Base-by-base conservation (phyloP, 1,139 yeast species). In the Magnusiomyces suaveolens region DNA sequence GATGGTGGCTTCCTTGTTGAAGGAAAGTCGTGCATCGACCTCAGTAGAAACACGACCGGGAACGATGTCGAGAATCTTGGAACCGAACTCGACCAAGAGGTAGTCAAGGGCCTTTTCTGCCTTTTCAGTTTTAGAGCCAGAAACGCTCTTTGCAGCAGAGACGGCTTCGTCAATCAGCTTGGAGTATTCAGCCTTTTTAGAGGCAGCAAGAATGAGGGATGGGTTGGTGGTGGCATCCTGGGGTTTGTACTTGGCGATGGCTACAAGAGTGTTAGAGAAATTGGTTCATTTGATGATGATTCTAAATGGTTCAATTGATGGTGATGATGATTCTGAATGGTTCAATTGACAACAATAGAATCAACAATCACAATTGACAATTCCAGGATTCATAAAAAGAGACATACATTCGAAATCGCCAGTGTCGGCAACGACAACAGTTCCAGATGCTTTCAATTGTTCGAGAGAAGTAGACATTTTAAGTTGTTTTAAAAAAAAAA, bases 201-300 rank as follows among this genome's bases (percentile, higher is more conserved):
- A 71, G 60, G 98, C 98, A 62, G 97, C 97, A 68, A 94, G 80
- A 69, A 92, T 92, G 77, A 92, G 80, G 50, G 98, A 90, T 64
- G 99, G 98, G 79, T 92, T 92, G 73, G 99, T 92, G 69, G 98
- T 92, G 63, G 98, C 96, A 75, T 92, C 98, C 78, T 92, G 97
- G 65, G 98, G 98, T 67, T 92, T 88, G 79, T 86, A 92, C 76
- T 89, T 88, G 70, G 97, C 96, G 71, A 92, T 92, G 63, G 94
- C 73, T 71, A 55, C 8, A 36, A 10, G 4, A 36, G n/a, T n/a
- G n/a, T n/a, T n/a, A n/a, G n/a, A n/a, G n/a, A n/a, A n/a, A n/a
- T n/a, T n/a, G n/a, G n/a, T n/a, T n/a, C n/a, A n/a, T n/a, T n/a
- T n/a, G n/a, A n/a, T n/a, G n/a, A n/a, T n/a, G n/a, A n/a, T n/a